Percentiles rank a stretch among this genome's conserved stretches.
phyloP scores from a whole-genome alignment of 2,329 filamentous ascomycete genomes.

The Pseudogymnoascus sp. region DNA sequence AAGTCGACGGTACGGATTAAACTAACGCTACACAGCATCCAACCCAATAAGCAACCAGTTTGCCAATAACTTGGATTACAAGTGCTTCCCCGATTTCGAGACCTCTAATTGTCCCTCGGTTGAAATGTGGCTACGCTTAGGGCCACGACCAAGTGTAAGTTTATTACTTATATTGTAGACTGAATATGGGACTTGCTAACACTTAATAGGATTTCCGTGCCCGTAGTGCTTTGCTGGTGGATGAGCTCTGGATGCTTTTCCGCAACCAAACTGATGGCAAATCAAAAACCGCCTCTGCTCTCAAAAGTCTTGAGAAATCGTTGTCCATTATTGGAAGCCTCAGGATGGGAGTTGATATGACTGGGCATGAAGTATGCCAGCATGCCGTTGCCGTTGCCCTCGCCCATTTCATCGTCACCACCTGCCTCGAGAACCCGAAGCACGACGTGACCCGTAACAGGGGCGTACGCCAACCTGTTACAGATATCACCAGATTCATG shows the following conservation, averaged over 20 bases:
- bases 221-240: background rate
- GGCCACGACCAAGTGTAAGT: constrained; percentile 22
- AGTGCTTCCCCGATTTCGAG: constrained; percentile 27
- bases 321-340: background rate
- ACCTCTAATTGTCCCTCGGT: constrained; percentile 17
- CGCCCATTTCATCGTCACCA: background rate
- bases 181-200: background rate
- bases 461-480: background rate
- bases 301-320: background rate
- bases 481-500: background rate
- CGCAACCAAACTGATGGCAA: constrained; percentile 5
- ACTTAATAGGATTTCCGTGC: constrained; percentile 5
- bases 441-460: background rate
- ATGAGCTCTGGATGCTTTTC: constrained; percentile 5
- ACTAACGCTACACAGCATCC: background rate
- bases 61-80: constrained; percentile 24
- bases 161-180: background rate
- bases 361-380: background rate
- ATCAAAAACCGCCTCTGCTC: background rate
- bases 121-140: constrained; percentile 20
- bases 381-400: background rate
- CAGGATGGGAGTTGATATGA: background rate
- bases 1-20: constrained; percentile 10
- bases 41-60: constrained; percentile 10
- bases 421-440: background rate